phyloP scores from a whole-genome alignment of 768 basidiomycete genomes.

The Psilocybe cyanescens region DNA sequence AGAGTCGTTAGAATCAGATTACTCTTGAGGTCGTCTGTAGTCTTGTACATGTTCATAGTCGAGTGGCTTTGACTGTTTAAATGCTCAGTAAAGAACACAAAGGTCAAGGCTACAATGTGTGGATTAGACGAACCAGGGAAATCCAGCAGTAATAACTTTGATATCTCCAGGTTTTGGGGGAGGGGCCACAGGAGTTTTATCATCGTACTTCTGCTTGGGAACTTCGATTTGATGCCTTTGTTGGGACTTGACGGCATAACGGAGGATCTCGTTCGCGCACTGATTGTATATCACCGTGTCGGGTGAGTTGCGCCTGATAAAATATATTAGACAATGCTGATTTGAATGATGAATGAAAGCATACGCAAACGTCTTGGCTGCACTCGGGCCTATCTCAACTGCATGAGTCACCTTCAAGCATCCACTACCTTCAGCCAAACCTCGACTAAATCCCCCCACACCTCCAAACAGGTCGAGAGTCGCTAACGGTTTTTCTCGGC shows the following conservation, averaged over 20 bases:
- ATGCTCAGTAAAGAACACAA: not conserved
- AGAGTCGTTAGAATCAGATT: slow-evolving; percentile 67
- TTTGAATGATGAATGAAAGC: slow-evolving; percentile 15
- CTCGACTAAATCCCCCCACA: slow-evolving; percentile 66
- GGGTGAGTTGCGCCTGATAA: slow-evolving; percentile 53
- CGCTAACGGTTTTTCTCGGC: slow-evolving; percentile 28
- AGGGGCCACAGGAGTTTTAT: slow-evolving; percentile 39
- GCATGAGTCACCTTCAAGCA: slow-evolving; percentile 65
- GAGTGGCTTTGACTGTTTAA: slow-evolving; percentile 74
- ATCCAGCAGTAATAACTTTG: slow-evolving; percentile 68
- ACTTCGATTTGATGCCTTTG: slow-evolving; percentile 41
- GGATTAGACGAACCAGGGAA: slow-evolving; percentile 64
- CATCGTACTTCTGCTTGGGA: slow-evolving; percentile 44
- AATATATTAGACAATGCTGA: slow-evolving; percentile 7
- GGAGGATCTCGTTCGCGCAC: slow-evolving; percentile 67
- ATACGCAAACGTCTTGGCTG: slow-evolving; percentile 67
- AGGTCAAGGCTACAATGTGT: not conserved
- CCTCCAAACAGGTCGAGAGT: slow-evolving; percentile 54
- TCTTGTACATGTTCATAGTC: slow-evolving; percentile 69
- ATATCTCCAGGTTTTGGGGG: slow-evolving; percentile 57
- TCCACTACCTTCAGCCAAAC: slow-evolving; percentile 53
- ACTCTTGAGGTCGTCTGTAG: slow-evolving; percentile 68
- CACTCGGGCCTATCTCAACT: slow-evolving; percentile 77
- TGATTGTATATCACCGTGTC: slow-evolving; percentile 65
- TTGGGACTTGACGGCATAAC: slow-evolving; percentile 58